A percentile compares a stretch with the other conserved stretches of the same genome.
These are phyloP conservation scores for Gossypium arboreum DNA, from an alignment of 345 rosid species.

Conservation along the genomic window DNA sequence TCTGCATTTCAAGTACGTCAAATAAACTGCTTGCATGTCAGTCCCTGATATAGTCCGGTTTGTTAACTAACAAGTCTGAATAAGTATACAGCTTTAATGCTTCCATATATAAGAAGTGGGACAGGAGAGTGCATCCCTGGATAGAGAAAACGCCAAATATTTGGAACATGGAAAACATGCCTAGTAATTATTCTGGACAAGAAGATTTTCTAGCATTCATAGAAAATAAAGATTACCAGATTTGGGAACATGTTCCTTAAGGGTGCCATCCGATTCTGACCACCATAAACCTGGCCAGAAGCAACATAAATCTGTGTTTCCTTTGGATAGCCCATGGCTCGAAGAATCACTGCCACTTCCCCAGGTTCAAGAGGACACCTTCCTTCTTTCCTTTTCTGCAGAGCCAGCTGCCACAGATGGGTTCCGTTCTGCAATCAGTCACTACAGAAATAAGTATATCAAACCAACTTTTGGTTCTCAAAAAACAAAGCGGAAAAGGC, in stretches of 20 bases:
- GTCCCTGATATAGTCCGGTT: neutral
- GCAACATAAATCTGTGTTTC: slow-evolving; percentile 99
- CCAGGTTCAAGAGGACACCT: slow-evolving; percentile 99
- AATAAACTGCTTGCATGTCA: neutral
- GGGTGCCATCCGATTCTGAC: slow-evolving; percentile 99
- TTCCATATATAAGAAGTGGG: neutral
- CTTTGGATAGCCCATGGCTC: slow-evolving; percentile 98
- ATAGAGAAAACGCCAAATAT: too few species aligned
- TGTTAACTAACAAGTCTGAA: neutral
- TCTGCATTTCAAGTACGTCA: neutral
- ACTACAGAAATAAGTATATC: slow-evolving; percentile 19
- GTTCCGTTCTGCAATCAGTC: slow-evolving; percentile 78
- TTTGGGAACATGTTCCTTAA: slow-evolving; percentile 96
- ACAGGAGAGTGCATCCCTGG: neutral
- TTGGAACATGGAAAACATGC: neutral
- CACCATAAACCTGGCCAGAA: slow-evolving; percentile 99
- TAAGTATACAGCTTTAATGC: neutral
- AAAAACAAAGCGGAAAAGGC: slow-evolving; percentile 5
- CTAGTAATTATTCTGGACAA: neutral
- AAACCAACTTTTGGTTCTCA: slow-evolving; percentile 5
- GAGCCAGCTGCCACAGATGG: slow-evolving; percentile 92
- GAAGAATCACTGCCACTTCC: slow-evolving; percentile 95
- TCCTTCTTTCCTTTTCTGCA: slow-evolving; percentile 97
- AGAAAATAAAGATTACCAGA: slow-evolving; percentile 44
- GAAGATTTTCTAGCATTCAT: neutral